Percentiles rank a stretch among this genome's conserved stretches.
phyloP scores from a whole-genome alignment of 2,329 filamentous ascomycete genomes.

The Zymoseptoria crescenta region DNA sequence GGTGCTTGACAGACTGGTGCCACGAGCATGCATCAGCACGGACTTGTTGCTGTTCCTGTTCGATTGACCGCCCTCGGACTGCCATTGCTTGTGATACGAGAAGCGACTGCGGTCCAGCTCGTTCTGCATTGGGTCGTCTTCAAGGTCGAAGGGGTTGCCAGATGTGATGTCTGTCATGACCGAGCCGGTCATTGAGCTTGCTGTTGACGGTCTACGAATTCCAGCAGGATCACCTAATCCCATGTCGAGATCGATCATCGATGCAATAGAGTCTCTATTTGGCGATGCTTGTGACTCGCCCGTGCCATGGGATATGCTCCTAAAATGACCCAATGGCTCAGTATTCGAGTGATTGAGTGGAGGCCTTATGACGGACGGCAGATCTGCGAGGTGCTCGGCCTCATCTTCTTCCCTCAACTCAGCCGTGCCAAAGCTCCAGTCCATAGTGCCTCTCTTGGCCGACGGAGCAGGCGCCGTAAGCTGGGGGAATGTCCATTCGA shows the following conservation, averaged over 20 bases:
- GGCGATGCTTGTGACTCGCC: conserved; percentile 5
- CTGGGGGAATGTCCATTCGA: conserved; percentile 49
- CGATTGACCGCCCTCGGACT: conserved; percentile 26
- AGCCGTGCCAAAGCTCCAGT: conserved; percentile 43
- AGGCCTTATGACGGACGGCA: conserved; percentile 33
- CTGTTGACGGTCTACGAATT: conserved; percentile 37
- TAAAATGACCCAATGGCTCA: conserved; percentile 32
- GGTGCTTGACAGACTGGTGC: conserved; percentile 26
- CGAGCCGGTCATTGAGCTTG: conserved; percentile 30
- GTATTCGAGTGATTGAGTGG: conserved; percentile 35
- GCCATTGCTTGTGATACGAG: conserved; percentile 31
- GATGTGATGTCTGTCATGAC: conserved; percentile 34
- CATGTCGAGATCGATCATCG: conserved; percentile 41
- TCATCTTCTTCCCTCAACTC: conserved; percentile 21
- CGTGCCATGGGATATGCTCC: conserved; percentile 29
- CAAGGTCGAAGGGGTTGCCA: conserved; percentile 44
- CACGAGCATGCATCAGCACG: conserved; percentile 27
- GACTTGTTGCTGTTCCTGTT: conserved; percentile 23
- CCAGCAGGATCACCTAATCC: conserved; percentile 31
- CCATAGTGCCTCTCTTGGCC: conserved; percentile 37
- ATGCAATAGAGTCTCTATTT: conserved; percentile 28
- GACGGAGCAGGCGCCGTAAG: conserved; percentile 26
- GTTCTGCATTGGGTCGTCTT: conserved; percentile 31
- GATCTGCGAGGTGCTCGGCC: conserved; percentile 20
- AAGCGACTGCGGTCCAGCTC: conserved; percentile 26